Evolutionary conservation across 2,329 filamentous ascomycete species (phyloP).

Genomic region (Neopestalotiopsis rosae): DNA sequence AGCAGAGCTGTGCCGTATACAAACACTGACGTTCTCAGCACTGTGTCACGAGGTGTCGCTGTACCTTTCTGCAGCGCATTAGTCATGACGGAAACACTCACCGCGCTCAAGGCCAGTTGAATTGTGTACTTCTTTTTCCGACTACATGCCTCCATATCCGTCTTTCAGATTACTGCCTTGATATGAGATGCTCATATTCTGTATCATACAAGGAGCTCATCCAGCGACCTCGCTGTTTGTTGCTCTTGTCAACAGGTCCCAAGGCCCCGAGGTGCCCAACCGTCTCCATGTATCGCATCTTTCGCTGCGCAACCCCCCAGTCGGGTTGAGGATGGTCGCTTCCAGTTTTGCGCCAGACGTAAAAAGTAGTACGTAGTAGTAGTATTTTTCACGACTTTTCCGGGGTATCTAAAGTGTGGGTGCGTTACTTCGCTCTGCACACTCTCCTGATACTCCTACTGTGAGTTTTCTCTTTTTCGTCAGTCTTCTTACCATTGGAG

Average conservation of each 20-base stretch:
- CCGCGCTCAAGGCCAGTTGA: too few relatives aligned
- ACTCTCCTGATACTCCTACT: constrained; percentile 16
- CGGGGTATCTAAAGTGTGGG: background rate
- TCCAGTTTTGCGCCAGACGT: background rate
- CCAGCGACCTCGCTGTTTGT: background rate
- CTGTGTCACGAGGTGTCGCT: background rate
- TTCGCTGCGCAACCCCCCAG: background rate
- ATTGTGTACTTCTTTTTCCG: too few relatives aligned
- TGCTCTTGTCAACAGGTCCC: background rate
- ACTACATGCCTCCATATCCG: background rate
- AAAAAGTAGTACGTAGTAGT: background rate
- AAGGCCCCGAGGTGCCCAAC: constrained; percentile 17
- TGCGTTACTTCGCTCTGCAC: constrained; percentile 14
- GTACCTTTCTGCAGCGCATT: background rate
- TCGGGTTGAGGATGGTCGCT: background rate
- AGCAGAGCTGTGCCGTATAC: background rate
- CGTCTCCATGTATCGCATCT: background rate
- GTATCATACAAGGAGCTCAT: background rate
- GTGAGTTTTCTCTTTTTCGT: constrained; percentile 30
- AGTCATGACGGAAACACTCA: background rate
- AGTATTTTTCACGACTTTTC: constrained; percentile 4
- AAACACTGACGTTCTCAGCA: background rate
- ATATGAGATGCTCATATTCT: background rate
- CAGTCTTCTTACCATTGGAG: constrained; percentile 30
- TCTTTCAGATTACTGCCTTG: background rate